A percentile compares a stretch with the other conserved stretches of the same genome.
phyloP scores from a whole-genome alignment of 2,329 filamentous ascomycete species.

The Conoideocrella luteorostrata region DNA sequence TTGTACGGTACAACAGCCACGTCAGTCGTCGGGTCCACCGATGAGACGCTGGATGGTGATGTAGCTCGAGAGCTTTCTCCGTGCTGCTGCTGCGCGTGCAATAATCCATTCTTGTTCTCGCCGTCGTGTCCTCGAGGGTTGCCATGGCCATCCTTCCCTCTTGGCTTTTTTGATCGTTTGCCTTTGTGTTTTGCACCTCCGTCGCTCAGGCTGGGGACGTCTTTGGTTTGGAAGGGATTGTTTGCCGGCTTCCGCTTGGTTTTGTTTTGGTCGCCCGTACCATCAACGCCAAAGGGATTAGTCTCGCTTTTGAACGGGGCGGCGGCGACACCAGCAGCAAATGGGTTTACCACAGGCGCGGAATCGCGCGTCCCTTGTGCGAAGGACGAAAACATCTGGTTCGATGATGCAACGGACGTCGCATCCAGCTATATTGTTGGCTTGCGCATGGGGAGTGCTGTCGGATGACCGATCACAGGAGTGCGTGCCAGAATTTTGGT shows the following conservation, averaged over 20 bases:
- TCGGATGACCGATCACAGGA: neutral
- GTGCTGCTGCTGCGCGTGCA: neutral
- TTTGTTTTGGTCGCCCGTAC: constrained; percentile 22
- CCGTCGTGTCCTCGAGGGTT: constrained; percentile 4
- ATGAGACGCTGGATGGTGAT: constrained; percentile 19
- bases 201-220: constrained; percentile 20
- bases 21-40: constrained; percentile 12
- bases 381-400: constrained; percentile 32
- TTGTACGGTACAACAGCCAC: constrained; percentile 10
- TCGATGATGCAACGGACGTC: constrained; percentile 35
- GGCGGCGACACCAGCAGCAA: too few relatives aligned
- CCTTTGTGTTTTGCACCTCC: constrained; percentile 14
- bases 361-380: constrained; percentile 28
- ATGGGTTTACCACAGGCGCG: constrained; percentile 29
- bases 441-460: constrained; percentile 25
- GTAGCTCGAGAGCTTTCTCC: constrained; percentile 17
- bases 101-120: constrained; percentile 7
- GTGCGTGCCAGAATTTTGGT: neutral
- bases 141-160: constrained; percentile 6
- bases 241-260: constrained; percentile 20
- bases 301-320: constrained; percentile 4
- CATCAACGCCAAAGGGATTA: constrained; percentile 24
- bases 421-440: constrained; percentile 28
- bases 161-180: constrained; percentile 12
- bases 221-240: constrained; percentile 21